A percentile compares a stretch with the other conserved stretches of the same genome.
phyloP scores from a whole-genome alignment of 441 rosid genomes.

The Aquilaria agallochum region DNA sequence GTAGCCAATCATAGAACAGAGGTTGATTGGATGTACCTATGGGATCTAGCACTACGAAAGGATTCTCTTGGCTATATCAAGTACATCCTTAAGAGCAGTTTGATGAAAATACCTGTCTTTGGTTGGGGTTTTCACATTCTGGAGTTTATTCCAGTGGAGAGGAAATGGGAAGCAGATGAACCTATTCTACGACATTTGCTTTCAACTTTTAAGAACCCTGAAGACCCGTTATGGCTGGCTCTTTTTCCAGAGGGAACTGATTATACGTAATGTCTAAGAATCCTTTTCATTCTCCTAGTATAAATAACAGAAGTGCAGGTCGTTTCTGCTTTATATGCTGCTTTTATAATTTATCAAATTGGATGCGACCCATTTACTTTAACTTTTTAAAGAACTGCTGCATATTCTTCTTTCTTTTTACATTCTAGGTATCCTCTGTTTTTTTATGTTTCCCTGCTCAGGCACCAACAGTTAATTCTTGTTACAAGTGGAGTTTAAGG shows the following conservation, averaged over 20 bases:
- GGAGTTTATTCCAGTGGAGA: slow-evolving; percentile 95
- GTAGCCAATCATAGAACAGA: slow-evolving; percentile 94
- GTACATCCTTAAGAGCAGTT: slow-evolving; percentile 89
- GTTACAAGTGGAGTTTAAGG: slow-evolving; percentile 2
- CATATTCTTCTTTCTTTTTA: slow-evolving; percentile 6
- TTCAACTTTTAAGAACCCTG: slow-evolving; percentile 66
- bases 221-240: slow-evolving; percentile 95
- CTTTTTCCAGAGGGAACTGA: slow-evolving; percentile 99
- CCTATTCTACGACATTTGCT: slow-evolving; percentile 57
- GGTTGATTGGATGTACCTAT: slow-evolving; percentile 98
- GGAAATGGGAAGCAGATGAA: slow-evolving; percentile 92
- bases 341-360: background rate
- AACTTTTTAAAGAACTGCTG: background rate
- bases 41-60: slow-evolving; percentile 92
- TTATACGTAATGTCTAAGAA: slow-evolving; percentile 57
- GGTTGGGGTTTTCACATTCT: slow-evolving; percentile 94
- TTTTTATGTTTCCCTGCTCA: background rate
- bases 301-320: no score
- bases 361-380: background rate
- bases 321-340: no score
- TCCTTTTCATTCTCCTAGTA: background rate
- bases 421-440: background rate
- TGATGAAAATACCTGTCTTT: slow-evolving; percentile 90
- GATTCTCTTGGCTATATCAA: slow-evolving; percentile 77
- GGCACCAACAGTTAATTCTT: background rate